Percentiles rank a stretch among this genome's conserved stretches.
Conservation (phyloP, 805 yeast genomes). For the Ogataea degrootiae region DNA sequence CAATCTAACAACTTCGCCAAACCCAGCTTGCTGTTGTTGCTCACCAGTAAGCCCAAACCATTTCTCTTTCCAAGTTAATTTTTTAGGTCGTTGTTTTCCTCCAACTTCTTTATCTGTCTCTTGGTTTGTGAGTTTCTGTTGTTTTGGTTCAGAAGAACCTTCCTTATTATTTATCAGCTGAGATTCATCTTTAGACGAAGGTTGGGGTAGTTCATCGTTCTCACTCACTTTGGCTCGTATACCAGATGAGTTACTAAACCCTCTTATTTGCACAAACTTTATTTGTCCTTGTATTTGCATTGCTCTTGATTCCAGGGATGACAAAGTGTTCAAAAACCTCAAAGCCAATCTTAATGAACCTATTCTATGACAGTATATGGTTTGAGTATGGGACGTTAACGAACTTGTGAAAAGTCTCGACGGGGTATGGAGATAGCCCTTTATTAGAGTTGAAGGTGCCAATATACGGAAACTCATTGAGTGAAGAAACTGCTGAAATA, state of each 20-base stretch:
- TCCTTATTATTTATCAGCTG: background rate
- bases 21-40: conserved; percentile 30
- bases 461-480: background rate
- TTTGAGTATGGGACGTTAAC: background rate
- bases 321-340: background rate
- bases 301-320: background rate
- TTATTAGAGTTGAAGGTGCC: background rate
- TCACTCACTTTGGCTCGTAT: conserved; percentile 1
- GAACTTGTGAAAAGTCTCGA: background rate
- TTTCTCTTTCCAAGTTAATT: conserved; percentile 24
- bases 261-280: background rate
- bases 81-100: background rate
- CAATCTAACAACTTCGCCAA: conserved; percentile 36
- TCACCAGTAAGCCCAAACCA: conserved; percentile 28
- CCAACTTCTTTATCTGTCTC: background rate
- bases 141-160: too few species aligned
- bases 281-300: background rate
- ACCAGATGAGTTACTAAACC: conserved; percentile 1
- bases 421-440: background rate
- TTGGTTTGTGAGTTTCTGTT: too few species aligned
- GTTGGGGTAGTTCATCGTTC: background rate
- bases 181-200: background rate
- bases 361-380: background rate
- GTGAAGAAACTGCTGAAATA: too few species aligned
- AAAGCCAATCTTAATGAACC: background rate